Evolutionary conservation across 345 rosid genomes (phyloP).

Genomic region (Heritiera fomes): DNA sequence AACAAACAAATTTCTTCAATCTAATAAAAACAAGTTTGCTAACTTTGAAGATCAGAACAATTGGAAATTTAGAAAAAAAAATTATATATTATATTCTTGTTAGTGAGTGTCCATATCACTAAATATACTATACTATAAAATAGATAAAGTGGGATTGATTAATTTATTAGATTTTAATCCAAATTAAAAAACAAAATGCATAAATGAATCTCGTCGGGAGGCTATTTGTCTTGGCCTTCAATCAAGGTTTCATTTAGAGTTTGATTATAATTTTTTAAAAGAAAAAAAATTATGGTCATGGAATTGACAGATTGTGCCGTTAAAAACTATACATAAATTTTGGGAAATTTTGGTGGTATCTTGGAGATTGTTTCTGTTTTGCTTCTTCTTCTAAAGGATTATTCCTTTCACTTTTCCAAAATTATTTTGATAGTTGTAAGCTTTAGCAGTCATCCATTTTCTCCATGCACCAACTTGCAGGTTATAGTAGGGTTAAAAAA

Average conservation of each 20-base stretch:
- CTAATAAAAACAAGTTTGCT: slow-evolving; percentile 34
- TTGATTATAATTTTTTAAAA: neutral
- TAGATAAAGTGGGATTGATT: slow-evolving; percentile 16
- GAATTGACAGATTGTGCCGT: slow-evolving; percentile 2
- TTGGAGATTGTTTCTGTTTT: slow-evolving; percentile 5
- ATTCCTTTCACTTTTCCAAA: neutral
- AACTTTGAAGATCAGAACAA: slow-evolving; percentile 42
- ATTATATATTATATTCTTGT: slow-evolving; percentile 24
- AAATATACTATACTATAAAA: slow-evolving; percentile 28
- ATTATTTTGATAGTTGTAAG: neutral
- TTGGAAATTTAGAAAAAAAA: slow-evolving; percentile 20
- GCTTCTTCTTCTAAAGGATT: slow-evolving; percentile 11
- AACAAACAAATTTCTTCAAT: slow-evolving; percentile 30
- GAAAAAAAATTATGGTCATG: neutral
- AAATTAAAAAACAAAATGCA: slow-evolving; percentile 21
- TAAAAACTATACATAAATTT: neutral
- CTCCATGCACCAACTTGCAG: neutral
- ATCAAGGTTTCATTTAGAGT: slow-evolving; percentile 20
- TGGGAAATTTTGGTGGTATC: neutral
- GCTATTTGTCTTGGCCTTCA: slow-evolving; percentile 51
- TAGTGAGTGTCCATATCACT: slow-evolving; percentile 63
- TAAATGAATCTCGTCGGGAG: slow-evolving; percentile 37
- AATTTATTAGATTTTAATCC: slow-evolving; percentile 13
- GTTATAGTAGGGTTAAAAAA: too few species aligned
- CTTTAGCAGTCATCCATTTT: neutral